Percentiles rank a stretch among this genome's conserved stretches.
Conservation (phyloP, 306 rosid species). For the Cicer yamashitae region DNA sequence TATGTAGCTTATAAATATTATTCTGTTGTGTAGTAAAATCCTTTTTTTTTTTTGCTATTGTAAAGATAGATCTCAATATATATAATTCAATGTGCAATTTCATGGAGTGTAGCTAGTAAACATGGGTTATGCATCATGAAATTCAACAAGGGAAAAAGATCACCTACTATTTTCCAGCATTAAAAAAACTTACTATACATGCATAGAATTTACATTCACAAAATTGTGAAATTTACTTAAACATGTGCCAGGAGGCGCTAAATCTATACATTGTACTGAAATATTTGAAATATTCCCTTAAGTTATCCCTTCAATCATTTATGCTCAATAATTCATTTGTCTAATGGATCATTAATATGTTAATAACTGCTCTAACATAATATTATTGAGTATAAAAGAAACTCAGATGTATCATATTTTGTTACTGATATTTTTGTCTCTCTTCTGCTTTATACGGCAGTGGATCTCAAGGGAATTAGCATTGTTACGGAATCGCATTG, state of each 20-base stretch:
- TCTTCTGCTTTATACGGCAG: slow-evolving; percentile 51
- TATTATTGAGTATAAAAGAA: neutral
- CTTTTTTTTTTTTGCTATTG: slow-evolving; percentile 9
- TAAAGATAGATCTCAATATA: slow-evolving; percentile 19
- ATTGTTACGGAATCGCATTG: slow-evolving; percentile 67
- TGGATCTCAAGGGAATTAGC: slow-evolving; percentile 73
- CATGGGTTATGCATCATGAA: slow-evolving; percentile 30
- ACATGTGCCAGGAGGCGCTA: slow-evolving; percentile 12
- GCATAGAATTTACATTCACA: slow-evolving; percentile 22
- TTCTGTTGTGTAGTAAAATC: slow-evolving; percentile 31
- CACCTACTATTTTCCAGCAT: slow-evolving; percentile 21
- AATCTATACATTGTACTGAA: slow-evolving; percentile 28
- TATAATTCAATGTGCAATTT: slow-evolving; percentile 19
- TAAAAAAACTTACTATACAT: neutral
- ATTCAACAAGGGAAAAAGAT: slow-evolving; percentile 18
- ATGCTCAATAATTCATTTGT: slow-evolving; percentile 2
- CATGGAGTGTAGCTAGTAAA: slow-evolving; percentile 22
- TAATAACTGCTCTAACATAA: too few relatives aligned
- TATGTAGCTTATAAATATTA: slow-evolving; percentile 46
- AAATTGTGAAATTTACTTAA: slow-evolving; percentile 7
- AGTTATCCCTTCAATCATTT: slow-evolving; percentile 18
- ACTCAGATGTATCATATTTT: neutral
- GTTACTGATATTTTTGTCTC: slow-evolving; percentile 36
- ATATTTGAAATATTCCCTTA: slow-evolving; percentile 38
- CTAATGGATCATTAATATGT: slow-evolving; percentile 13